Evolutionary conservation across 179 eudicot species (phyloP), one percentile per base, ranked within the genome.

Genomic region (Beta corolliflora): DNA sequence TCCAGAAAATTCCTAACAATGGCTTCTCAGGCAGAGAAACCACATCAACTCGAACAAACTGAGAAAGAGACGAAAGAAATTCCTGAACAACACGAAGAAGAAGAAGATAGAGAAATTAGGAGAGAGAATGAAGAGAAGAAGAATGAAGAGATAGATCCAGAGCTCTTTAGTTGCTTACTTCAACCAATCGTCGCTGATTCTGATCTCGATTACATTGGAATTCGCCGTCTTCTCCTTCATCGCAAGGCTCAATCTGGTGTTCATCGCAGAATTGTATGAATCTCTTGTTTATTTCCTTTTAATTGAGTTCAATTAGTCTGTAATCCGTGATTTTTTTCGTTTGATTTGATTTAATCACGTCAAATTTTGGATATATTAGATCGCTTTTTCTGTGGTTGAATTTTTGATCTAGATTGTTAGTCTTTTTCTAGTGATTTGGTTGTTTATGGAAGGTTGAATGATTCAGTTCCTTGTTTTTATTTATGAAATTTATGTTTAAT

Each of bases 171-270:
- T 76, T 95, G 98, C 76, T 67, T 93, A 82, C 95, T 94, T 71
- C 99, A 95, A 75, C 98, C 98, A 60, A 67, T 82, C 25, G 75
- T 83, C 23, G 74, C 92, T 63, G 91, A 90, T 84, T 88, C 97
- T 77, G 95, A 92, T 92, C 91, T 86, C 11, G 84, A 86, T 78
- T 93, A 92, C 83, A 71, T 92, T 71, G 97, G 95, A 23, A 86
- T 93, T 75, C 97, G 98, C 52, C 93, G 98, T 29, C 83, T 93
- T 71, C 94, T 95, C 21, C 97, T 93, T 60, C 78, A 80, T 76
- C 95, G 93, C 73, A 95, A 92, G 84, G 97, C 97, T 7, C 81
- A 82, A 48, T 78, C 94, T 70, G 91, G 93, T 59, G 78, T 75
- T 76, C 71, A 74, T 70, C 91, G 88, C 56, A 90, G 99, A 82